phyloP scores from a whole-genome alignment of 129 eudicot species.

The Chrysanthemum makinoi region DNA sequence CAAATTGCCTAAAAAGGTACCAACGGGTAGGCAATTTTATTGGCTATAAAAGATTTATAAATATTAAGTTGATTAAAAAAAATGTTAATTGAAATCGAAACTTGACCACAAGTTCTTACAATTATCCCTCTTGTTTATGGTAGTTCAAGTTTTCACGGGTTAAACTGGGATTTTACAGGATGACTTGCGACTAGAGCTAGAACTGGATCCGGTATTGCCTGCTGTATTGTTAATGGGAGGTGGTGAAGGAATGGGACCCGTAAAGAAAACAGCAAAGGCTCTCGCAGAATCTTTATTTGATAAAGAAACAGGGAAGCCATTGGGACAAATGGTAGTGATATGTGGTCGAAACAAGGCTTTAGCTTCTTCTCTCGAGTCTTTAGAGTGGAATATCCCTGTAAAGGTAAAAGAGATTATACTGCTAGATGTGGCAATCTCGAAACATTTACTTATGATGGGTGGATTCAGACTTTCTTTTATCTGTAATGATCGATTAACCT shows the following conservation, averaged over 20 bases:
- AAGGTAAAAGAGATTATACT: slow-evolving; percentile 44
- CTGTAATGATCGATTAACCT: too few relatives aligned
- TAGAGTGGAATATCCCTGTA: slow-evolving; percentile 86
- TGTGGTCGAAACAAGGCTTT: slow-evolving; percentile 84
- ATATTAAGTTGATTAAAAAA: too few relatives aligned
- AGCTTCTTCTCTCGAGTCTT: slow-evolving; percentile 59
- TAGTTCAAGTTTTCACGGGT: slow-evolving; percentile 18
- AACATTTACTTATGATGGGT: neutral
- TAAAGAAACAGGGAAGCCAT: slow-evolving; percentile 49
- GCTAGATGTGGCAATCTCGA: neutral
- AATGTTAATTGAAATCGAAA: too few relatives aligned
- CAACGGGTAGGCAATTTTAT: too few relatives aligned
- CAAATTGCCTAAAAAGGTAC: neutral
- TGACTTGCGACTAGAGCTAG: slow-evolving; percentile 75
- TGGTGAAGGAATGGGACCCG: slow-evolving; percentile 99
- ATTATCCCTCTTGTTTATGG: neutral
- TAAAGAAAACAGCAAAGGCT: slow-evolving; percentile 84
- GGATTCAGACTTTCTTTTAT: neutral
- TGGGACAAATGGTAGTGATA: slow-evolving; percentile 77
- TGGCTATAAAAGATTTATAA: too few relatives aligned
- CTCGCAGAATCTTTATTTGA: slow-evolving; percentile 71
- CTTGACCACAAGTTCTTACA: neutral
- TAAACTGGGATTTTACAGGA: slow-evolving; percentile 39
- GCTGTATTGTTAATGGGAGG: slow-evolving; percentile 97
- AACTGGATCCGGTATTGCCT: slow-evolving; percentile 65